Evolutionary conservation across 257 asterid species (phyloP), one percentile per base, ranked within the genome.

Genomic region (Solanum piurae): DNA sequence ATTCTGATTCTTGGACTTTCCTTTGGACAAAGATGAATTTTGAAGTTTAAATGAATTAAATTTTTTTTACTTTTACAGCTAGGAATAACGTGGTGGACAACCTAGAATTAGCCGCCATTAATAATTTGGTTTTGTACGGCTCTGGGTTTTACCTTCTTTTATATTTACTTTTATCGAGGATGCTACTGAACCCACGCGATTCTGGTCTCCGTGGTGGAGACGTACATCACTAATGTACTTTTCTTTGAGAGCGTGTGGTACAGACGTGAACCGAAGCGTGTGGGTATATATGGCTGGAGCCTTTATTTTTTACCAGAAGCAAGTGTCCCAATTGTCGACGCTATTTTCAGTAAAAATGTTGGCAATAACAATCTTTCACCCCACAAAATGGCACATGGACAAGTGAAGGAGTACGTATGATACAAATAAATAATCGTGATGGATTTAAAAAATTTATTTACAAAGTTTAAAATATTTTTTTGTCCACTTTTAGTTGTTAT

Each of bases 71-170:
- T 87, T 89, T 94, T 89, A 94, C 97, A 92, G 97, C 95, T 92
- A 86, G 87, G 88, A 89, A 90, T 92, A 95, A 93, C 95, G 93
- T 92, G 98, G 95, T 91, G 94, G 91, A 94, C 94, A 94, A 86
- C 95, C 93, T 95, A 74, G 95, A 88, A 89, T 66, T 84, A 88
- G 92, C 92, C 94, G 94, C 94, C 36, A 73, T 95, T 95, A 92
- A 94, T 93, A 82, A 82, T 82, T 82, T 49, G 69, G 86, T 49
- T 82, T 82, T 49, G 86, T 82, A 82, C 86, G 94, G 79, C 91
- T 90, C 90, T 87, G 91, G 94, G 91, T 88, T 90, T 93, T 89
- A 93, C 94, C 92, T 86, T 91, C 87, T 89, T 83, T 83, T 84
- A 87, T 88, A 90, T 86, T 90, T 91, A 89, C 94, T 18, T 74